A percentile compares a stretch with the other conserved stretches of the same genome.
phyloP scores from a whole-genome alignment of 2,329 filamentous ascomycete species.

The Pseudogymnoascus pannorum region DNA sequence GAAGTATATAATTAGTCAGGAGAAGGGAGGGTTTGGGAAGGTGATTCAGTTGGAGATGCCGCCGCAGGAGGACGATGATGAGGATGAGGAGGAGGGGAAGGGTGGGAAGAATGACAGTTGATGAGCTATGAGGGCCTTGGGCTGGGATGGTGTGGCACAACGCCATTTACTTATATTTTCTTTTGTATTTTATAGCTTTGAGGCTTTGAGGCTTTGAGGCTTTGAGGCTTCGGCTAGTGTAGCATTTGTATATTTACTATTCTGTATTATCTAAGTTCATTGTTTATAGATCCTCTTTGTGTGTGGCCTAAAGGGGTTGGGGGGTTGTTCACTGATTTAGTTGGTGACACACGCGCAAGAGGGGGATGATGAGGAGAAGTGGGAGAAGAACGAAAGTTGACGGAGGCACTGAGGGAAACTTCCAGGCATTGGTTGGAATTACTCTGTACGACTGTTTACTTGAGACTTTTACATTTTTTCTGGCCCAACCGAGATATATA shows the following conservation, averaged over 20 bases:
- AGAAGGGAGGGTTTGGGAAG: conserved; percentile 19
- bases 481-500: too few relatives aligned
- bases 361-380: too few relatives aligned
- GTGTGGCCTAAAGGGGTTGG: background rate
- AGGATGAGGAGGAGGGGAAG: conserved; percentile 18
- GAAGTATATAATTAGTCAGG: conserved; percentile 58
- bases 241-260: conserved; percentile 4
- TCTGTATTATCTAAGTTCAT: background rate
- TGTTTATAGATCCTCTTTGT: background rate
- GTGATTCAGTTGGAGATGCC: conserved; percentile 18
- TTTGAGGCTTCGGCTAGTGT: conserved; percentile 1
- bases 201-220: background rate
- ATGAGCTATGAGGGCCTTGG: background rate
- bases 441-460: background rate
- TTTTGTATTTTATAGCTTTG: conserved; percentile 6
- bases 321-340: too few relatives aligned
- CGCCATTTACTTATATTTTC: conserved; percentile 3
- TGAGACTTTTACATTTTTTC: too few relatives aligned
- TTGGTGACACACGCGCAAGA: too few relatives aligned
- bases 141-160: background rate
- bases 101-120: background rate
- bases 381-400: too few relatives aligned
- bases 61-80: conserved; percentile 22
- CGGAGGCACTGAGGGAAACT: too few relatives aligned
- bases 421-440: too few relatives aligned